These are phyloP conservation scores for Mycena galopus DNA, from an alignment of 768 basidiomycete species.

Conservation along the genomic window DNA sequence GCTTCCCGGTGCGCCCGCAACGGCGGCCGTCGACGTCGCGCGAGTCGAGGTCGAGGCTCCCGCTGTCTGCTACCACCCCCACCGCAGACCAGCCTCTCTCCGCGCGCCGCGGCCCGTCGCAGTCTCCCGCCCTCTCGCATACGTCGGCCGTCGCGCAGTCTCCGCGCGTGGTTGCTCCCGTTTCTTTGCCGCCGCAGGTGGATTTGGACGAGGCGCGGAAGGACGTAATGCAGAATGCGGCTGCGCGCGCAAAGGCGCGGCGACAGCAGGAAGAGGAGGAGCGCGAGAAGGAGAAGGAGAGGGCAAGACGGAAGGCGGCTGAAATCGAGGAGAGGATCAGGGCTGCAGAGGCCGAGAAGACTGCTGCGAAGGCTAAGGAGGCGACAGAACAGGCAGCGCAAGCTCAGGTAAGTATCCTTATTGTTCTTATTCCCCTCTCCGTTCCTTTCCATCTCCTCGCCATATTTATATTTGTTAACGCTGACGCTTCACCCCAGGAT, in stretches of 20 bases:
- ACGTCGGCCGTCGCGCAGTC: slow-evolving; percentile 56
- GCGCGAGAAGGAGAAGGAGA: slow-evolving; percentile 82
- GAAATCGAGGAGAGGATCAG: slow-evolving; percentile 81
- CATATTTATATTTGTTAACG: background rate
- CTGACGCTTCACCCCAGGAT: slow-evolving; percentile 23
- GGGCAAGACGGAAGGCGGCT: slow-evolving; percentile 83
- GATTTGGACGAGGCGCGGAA: slow-evolving; percentile 79
- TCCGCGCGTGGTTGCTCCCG: slow-evolving; percentile 41
- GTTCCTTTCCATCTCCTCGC: slow-evolving; percentile 9
- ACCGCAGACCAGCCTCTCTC: slow-evolving; percentile 44
- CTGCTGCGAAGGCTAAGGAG: slow-evolving; percentile 37
- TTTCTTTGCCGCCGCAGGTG: slow-evolving; percentile 44
- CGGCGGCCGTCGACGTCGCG: slow-evolving; percentile 57
- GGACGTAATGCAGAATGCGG: slow-evolving; percentile 86
- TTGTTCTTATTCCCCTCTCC: background rate
- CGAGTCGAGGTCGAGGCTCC: slow-evolving; percentile 56
- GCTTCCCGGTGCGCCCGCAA: slow-evolving; percentile 23
- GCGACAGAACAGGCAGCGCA: slow-evolving; percentile 18
- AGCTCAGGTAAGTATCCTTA: slow-evolving; percentile 23
- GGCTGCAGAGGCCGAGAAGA: slow-evolving; percentile 54
- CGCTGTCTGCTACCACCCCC: slow-evolving; percentile 47
- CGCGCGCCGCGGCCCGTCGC: slow-evolving; percentile 50
- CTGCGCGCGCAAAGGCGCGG: slow-evolving; percentile 84
- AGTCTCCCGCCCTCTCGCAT: slow-evolving; percentile 61
- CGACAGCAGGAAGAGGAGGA: slow-evolving; percentile 88